phyloP scores from a whole-genome alignment of 2,329 filamentous ascomycete genomes.

The Penicillium sp. region DNA sequence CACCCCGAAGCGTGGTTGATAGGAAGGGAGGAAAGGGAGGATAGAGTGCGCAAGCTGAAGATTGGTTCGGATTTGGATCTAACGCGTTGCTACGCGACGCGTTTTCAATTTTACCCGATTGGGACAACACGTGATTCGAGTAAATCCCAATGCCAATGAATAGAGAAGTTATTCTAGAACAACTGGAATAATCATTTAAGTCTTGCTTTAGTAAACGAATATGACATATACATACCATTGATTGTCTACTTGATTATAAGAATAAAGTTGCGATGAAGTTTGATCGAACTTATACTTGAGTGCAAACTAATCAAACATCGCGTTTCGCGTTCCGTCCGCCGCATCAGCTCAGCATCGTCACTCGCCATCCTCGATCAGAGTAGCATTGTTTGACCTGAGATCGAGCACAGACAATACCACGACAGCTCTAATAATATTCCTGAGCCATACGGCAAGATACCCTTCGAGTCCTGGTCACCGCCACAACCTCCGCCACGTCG shows the following conservation, averaged over 20 bases:
- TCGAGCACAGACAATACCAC: too few relatives aligned
- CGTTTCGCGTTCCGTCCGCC: constrained; percentile 11
- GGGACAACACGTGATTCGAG: constrained; percentile 12
- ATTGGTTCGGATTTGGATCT: neutral
- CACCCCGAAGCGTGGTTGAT: constrained; percentile 9
- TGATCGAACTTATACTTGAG: neutral
- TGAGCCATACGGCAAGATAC: neutral
- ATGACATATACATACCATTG: neutral
- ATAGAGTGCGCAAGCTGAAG: constrained; percentile 3
- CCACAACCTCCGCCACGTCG: neutral
- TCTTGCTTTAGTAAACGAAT: neutral
- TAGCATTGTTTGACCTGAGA: neutral
- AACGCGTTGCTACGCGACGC: constrained; percentile 22
- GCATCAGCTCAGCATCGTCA: neutral
- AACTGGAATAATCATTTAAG: neutral
- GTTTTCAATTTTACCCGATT: constrained; percentile 37
- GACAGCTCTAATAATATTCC: too few relatives aligned
- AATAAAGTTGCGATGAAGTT: neutral
- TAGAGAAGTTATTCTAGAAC: neutral
- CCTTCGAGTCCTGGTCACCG: neutral
- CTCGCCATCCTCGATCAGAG: neutral
- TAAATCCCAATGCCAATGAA: neutral
- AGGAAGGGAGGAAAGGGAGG: constrained; percentile 18
- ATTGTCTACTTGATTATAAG: neutral
- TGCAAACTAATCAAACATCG: constrained; percentile 11